phyloP scores from a whole-genome alignment of 2,329 filamentous ascomycete species.

The Aschersonia sp. region DNA sequence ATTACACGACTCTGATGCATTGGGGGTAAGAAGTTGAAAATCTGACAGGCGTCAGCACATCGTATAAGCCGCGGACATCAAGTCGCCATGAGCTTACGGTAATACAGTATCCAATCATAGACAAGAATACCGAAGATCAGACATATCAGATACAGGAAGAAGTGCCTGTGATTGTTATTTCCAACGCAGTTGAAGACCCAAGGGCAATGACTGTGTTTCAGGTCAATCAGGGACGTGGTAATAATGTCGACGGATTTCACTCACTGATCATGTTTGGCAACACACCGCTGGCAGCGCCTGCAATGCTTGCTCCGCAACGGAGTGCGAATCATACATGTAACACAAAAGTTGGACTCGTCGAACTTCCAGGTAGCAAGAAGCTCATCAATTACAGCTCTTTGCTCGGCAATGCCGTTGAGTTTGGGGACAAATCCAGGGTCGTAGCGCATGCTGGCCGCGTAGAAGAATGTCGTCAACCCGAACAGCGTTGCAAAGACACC shows the following conservation, averaged over 20 bases:
- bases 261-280: constrained; percentile 94
- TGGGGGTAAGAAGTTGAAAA: constrained; percentile 41
- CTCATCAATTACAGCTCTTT: constrained; percentile 79
- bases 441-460: constrained; percentile 67
- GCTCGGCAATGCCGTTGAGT: constrained; percentile 74
- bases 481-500: constrained; percentile 55
- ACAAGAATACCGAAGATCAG: constrained; percentile 62
- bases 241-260: constrained; percentile 14
- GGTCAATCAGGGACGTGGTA: not conserved
- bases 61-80: not conserved
- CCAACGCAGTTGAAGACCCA: constrained; percentile 97
- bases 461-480: constrained; percentile 68
- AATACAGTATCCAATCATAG: constrained; percentile 58
- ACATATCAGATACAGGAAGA: constrained; percentile 75
- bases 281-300: constrained; percentile 76
- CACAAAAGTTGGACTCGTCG: constrained; percentile 88
- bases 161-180: constrained; percentile 91
- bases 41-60: constrained; percentile 28
- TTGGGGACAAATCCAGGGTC: constrained; percentile 93
- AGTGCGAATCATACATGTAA: constrained; percentile 85
- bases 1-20: constrained; percentile 48
- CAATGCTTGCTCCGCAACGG: constrained; percentile 95
- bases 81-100: constrained; percentile 37
- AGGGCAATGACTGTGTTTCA: constrained; percentile 64
- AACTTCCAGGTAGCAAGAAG: constrained; percentile 77